Base-by-base conservation (phyloP, 2,329 filamentous ascomycete genomes). In the Fusarium xyrophilum region DNA sequence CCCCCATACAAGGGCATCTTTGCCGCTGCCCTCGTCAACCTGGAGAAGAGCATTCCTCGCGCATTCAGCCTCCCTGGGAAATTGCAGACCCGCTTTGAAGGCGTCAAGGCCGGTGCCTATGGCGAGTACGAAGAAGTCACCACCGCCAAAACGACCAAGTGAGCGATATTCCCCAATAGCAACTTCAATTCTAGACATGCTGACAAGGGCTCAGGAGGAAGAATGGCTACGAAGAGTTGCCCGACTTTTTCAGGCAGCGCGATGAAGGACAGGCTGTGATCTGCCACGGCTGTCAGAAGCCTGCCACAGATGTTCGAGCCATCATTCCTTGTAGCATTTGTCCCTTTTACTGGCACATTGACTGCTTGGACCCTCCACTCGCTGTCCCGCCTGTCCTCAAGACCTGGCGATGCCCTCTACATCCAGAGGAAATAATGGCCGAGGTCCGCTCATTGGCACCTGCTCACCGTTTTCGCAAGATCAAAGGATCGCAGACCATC, bases 251-350 rank as follows among this genome's bases (percentile, higher is more conserved):
- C 81, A 90, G 86, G 76, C 79, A 90, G 61, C 87, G 88, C 62
- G 91, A 95, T 72, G 92, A 96, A 69, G 91, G 91, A 67, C 90
- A 91, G 58, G 80, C 89, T 7, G 90, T 96, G 47, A 82, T 96
- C 51, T 98, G 95, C 80, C 88, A 91, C 75, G 82, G 83, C 44
- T 98, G 95, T 80, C 86, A 91, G 68, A 84, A 85, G 73, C 85
- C 90, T 30, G 87, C 90, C 46, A 82, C 86, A 23, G 79, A 82
- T 67, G 72, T 76, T 38, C 88, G 91, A 28, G 87, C 90, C 70
- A 93, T 98, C 73, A 91, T 97, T 70, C 89, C 91, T 46, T 99
- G 95, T 82, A 93, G 93, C 78, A 88, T 86, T 74, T 99, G 95
- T 79, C 84, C 87, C 15, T 85, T 93, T 35, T 86, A 90, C 75